These are phyloP conservation scores for Cucurbita argyrosperma DNA, from an alignment of 306 rosid genomes.

Conservation along the genomic window DNA sequence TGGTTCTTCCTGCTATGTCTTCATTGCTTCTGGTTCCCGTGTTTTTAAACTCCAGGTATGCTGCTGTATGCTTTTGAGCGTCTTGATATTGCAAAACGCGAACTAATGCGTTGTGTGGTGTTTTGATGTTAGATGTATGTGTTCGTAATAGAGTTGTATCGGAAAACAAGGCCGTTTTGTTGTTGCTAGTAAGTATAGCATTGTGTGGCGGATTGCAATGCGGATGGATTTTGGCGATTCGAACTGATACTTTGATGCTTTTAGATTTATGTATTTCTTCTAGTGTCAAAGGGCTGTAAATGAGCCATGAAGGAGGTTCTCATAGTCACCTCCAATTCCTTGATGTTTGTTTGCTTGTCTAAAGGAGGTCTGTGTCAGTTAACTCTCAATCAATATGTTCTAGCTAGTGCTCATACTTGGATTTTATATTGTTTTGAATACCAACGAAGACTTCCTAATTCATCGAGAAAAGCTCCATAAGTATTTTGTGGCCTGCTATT, in stretches of 20 bases:
- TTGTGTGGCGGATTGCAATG: not conserved
- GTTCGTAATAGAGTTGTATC: not conserved
- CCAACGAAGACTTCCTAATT: not conserved
- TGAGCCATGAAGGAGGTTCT: not conserved
- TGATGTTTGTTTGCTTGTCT: not conserved
- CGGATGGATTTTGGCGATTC: not conserved
- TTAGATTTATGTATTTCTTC: not conserved
- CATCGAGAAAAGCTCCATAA: not conserved
- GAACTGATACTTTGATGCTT: not conserved
- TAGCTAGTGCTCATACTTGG: not conserved
- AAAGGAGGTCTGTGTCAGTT: not conserved
- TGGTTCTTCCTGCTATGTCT: conserved; percentile 31
- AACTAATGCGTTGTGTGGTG: not conserved
- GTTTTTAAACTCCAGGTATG: conserved; percentile 56
- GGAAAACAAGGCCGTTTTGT: not conserved
- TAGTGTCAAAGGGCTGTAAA: not conserved
- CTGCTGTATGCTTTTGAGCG: not conserved
- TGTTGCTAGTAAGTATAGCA: not conserved
- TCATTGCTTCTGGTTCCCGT: conserved; percentile 66
- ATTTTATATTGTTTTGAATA: not conserved
- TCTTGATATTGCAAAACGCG: not conserved
- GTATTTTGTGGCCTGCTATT: not conserved
- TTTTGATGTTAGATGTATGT: not conserved
- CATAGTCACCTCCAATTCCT: not conserved
- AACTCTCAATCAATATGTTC: not conserved